Evolutionary conservation across 495 filamentous ascomycete species (phyloP), one percentile per base, ranked within the genome.

Genomic region (Aspergillus diversus): DNA sequence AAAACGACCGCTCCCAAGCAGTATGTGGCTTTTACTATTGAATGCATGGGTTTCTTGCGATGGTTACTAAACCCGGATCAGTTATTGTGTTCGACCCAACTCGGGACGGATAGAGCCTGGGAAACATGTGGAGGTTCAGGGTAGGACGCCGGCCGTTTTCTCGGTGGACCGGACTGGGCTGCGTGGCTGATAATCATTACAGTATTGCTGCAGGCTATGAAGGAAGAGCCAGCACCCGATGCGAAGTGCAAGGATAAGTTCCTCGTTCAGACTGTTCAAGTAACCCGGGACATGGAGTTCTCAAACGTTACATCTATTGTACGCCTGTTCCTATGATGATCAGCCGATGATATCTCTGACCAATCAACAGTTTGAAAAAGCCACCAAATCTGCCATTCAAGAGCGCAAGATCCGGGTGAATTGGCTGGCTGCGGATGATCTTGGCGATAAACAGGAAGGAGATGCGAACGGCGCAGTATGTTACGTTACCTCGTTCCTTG

Each of bases 1-100:
- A 99, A 99, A 87, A 99, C 95, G 43, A 99, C 95, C 60, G 96
- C 96, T 33, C 95, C 96, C 6, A 98, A 99, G 78, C 94, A 97
- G 94, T 99, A 92, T 71, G 91, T 75, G 56, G 48, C 34, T 52
- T 33, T 16, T 33, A 35, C 42, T 63, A 34, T 55, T 58, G 47
- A 16, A 53, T 39, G 27, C 27, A 33, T 15, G 34, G 32, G 3
- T 46, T 33, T 16, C 47, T 33, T 56, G 27, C 37, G 52, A 61
- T 54, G 66, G 64, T 70, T 52, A 68, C 73, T 75, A 63, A 80
- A 46, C 27, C 46, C 60, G 56, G 48, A 35, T n/a, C 66, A 98
- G 94, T 79, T 99, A 99, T 79, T 98, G 95, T 72, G 95, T 99
- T 35, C 90, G 96, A 61, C 96, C 96, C 49, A 98, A 98, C 78